These are phyloP conservation scores for Pichia inconspicua DNA, from an alignment of 1,139 yeast species.

Conservation along the genomic window DNA sequence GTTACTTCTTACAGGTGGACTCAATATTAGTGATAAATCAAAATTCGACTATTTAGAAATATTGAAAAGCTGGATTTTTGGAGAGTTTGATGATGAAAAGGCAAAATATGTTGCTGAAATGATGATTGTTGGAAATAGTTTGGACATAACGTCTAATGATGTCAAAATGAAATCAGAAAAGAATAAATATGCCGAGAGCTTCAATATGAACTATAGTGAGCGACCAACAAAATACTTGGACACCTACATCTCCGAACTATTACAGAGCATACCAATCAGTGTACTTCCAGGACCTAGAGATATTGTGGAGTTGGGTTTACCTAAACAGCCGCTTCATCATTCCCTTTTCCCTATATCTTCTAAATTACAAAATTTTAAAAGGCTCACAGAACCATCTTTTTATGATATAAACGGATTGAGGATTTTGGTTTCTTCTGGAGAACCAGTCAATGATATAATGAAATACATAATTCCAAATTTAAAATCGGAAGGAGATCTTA, in stretches of 20 bases:
- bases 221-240: slow-evolving; percentile 45
- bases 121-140: slow-evolving; percentile 65
- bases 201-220: slow-evolving; percentile 41
- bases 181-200: slow-evolving; percentile 47
- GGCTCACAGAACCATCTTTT: slow-evolving; percentile 75
- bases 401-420: slow-evolving; percentile 47
- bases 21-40: slow-evolving; percentile 44
- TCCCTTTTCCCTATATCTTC: slow-evolving; percentile 54
- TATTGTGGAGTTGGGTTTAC: slow-evolving; percentile 75
- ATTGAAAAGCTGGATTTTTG: slow-evolving; percentile 64
- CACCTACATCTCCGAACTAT: slow-evolving; percentile 48
- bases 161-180: slow-evolving; percentile 23
- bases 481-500: slow-evolving; percentile 24
- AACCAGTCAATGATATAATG: slow-evolving; percentile 68
- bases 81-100: slow-evolving; percentile 40
- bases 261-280: slow-evolving; percentile 56
- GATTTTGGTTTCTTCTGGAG: slow-evolving; percentile 74
- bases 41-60: slow-evolving; percentile 46
- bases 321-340: slow-evolving; percentile 82
- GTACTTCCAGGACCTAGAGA: slow-evolving; percentile 82
- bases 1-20: slow-evolving; percentile 69
- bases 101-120: slow-evolving; percentile 22
- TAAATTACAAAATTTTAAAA: slow-evolving; percentile 36
- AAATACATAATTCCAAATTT: slow-evolving; percentile 48
- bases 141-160: slow-evolving; percentile 31